Evolutionary conservation across 2,329 filamentous ascomycete genomes (phyloP), one percentile per base, ranked within the genome.

Genomic region (Sarocladium strictum): DNA sequence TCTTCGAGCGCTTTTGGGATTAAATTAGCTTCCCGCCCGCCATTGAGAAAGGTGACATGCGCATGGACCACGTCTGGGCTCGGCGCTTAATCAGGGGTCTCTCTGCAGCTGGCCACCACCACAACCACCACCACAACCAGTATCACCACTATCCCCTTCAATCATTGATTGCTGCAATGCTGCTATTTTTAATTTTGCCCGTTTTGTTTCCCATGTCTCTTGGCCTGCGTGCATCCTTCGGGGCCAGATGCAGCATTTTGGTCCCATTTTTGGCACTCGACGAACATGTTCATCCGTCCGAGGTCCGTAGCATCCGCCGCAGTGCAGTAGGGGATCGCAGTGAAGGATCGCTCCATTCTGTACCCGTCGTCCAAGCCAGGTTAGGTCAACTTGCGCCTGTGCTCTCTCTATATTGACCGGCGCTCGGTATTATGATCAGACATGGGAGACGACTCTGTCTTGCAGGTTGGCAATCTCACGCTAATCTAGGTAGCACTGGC

Each of bases 161-260:
- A 4, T 19, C 27, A 21, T 29, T 19, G 35, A 23, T 51, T 51
- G 47, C 47, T 51, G 47, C 55, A 23, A 35, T 51, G 47, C 47
- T 51, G 47, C 55, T 56, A 56, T 56, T 56, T 56, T 56, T 56
- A 56, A 56, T 56, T 56, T 56, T 45, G 55, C 51, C 55, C 55
- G 37, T 12, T 45, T 53, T 50, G 24, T 49, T 23, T 51, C 11
- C 24, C 47, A 7, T 14, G 11, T 33, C 3, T 11, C 3, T 29
- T 40, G 7, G 7, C 17, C 37, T 40, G 6, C 7, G 7, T 32
- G 6, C 29, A 32, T 32, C 29, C 29, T 32, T 32, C 29, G 7
- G 29, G 12, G 29, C 29, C 12, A 12, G 7, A 32, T 32, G 7
- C 29, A 32, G 29, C 12, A 32, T 32, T 32, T 32, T 32, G 29